These are phyloP conservation scores for Malus asiatica DNA, from an alignment of 306 rosid genomes.

Conservation along the genomic window DNA sequence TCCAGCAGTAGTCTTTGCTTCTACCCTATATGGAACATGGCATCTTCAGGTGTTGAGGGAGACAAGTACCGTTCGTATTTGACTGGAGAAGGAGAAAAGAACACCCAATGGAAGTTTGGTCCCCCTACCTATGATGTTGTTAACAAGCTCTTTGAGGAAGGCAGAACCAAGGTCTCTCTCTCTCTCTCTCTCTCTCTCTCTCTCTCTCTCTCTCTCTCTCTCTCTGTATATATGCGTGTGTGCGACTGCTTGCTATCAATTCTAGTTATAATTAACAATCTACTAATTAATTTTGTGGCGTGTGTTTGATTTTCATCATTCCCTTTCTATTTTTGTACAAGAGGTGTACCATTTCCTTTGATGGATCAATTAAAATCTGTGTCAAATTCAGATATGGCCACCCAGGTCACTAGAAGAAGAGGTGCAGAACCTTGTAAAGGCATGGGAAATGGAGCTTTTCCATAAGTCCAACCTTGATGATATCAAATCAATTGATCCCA, in stretches of 20 bases:
- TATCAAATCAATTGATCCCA: slow-evolving; percentile 38
- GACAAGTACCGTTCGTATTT: slow-evolving; percentile 39
- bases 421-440: slow-evolving; percentile 50
- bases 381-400: slow-evolving; percentile 45
- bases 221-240: too few species aligned
- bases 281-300: background rate
- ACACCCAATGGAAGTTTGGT: slow-evolving; percentile 56
- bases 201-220: background rate
- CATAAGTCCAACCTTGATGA: slow-evolving; percentile 30
- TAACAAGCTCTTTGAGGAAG: slow-evolving; percentile 57
- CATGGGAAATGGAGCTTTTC: slow-evolving; percentile 59
- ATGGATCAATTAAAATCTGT: background rate
- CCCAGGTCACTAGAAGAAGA: slow-evolving; percentile 50
- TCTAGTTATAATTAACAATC: background rate
- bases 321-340: too few species aligned
- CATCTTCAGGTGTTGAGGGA: slow-evolving; percentile 14
- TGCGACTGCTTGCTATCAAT: background rate
- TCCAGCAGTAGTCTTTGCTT: background rate
- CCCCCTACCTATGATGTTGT: slow-evolving; percentile 46
- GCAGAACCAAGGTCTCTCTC: slow-evolving; percentile 46
- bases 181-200: background rate
- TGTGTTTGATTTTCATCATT: background rate
- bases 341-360: background rate
- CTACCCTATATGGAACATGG: slow-evolving; percentile 12
- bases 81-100: slow-evolving; percentile 40